phyloP scores from a whole-genome alignment of 176 grass and related monocot genomes.

The Avena eriantha region DNA sequence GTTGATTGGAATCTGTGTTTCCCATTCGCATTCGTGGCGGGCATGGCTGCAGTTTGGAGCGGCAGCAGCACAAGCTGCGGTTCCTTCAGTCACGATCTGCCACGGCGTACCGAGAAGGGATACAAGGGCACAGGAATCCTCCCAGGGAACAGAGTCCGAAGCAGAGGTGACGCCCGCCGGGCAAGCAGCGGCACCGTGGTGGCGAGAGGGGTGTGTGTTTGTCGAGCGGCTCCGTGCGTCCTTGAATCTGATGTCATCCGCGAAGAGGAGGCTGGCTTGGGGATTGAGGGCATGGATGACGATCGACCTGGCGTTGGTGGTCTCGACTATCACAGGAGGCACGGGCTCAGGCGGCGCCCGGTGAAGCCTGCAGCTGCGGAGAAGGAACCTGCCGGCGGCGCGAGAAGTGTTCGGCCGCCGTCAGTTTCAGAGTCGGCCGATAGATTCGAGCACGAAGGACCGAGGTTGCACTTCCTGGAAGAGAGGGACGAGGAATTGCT shows the following conservation, averaged over 20 bases:
- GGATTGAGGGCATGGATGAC: constrained; percentile 30
- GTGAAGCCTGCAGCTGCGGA: constrained; percentile 38
- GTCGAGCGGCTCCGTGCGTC: constrained; percentile 48
- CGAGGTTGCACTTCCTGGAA: constrained; percentile 81
- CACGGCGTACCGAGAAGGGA: background rate
- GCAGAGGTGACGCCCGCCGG: background rate
- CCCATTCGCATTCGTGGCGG: background rate
- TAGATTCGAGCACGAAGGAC: constrained; percentile 22
- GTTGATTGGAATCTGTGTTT: constrained; percentile 6
- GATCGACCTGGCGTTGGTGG: constrained; percentile 27
- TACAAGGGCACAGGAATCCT: background rate
- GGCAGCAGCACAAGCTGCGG: constrained; percentile 55
- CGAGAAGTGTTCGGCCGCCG: background rate
- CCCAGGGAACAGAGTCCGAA: background rate
- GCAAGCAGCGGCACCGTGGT: constrained; percentile 1
- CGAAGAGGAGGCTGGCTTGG: constrained; percentile 44
- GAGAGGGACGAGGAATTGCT: constrained; percentile 77
- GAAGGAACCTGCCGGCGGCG: background rate
- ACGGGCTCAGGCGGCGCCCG: constrained; percentile 30
- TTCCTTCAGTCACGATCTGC: constrained; percentile 35
- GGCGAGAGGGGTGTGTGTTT: constrained; percentile 31
- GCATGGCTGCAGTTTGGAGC: constrained; percentile 59
- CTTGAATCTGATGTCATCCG: constrained; percentile 48
- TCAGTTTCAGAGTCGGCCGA: constrained; percentile 19
- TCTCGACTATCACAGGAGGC: constrained; percentile 21